These are phyloP conservation scores for Prunella vulgaris DNA, from an alignment of 257 asterid species.

Conservation along the genomic window DNA sequence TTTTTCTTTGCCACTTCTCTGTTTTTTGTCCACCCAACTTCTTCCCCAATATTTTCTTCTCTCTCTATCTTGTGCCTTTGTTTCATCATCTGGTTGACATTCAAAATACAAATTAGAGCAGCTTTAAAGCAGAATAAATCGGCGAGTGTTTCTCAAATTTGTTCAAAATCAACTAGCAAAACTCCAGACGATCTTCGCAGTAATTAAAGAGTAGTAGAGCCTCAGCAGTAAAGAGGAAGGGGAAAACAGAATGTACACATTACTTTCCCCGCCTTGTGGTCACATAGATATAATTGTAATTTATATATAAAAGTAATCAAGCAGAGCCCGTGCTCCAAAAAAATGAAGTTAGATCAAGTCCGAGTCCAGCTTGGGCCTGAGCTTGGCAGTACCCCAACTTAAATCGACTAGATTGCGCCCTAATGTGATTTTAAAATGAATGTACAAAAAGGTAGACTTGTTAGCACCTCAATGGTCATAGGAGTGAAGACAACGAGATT, in stretches of 20 bases:
- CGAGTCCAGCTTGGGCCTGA: not conserved
- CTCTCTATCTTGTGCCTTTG: slow-evolving; percentile 93
- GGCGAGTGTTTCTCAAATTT: not conserved
- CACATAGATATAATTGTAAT: not conserved
- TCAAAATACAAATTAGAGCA: not conserved
- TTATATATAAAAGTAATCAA: not conserved
- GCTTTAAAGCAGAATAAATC: not conserved
- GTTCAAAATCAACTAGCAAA: slow-evolving; percentile 8
- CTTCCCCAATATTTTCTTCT: slow-evolving; percentile 82
- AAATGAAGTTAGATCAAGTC: not conserved
- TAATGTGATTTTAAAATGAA: slow-evolving; percentile 3
- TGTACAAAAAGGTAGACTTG: not conserved
- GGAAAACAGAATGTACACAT: not conserved
- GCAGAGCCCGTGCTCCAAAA: not conserved
- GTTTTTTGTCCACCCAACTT: slow-evolving; percentile 95
- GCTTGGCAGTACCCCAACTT: not conserved
- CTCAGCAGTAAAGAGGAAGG: not conserved
- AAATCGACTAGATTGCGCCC: not conserved
- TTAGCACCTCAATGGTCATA: slow-evolving; percentile 86
- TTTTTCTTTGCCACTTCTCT: slow-evolving; percentile 76
- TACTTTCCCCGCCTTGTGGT: not conserved
- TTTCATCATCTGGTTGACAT: slow-evolving; percentile 81
- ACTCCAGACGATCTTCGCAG: not conserved
- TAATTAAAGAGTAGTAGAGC: not conserved
- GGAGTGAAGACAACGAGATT: slow-evolving; percentile 88